Conservation (phyloP, 176 grass and related monocot species). For the barley (Hordeum vulgare) region DNA sequence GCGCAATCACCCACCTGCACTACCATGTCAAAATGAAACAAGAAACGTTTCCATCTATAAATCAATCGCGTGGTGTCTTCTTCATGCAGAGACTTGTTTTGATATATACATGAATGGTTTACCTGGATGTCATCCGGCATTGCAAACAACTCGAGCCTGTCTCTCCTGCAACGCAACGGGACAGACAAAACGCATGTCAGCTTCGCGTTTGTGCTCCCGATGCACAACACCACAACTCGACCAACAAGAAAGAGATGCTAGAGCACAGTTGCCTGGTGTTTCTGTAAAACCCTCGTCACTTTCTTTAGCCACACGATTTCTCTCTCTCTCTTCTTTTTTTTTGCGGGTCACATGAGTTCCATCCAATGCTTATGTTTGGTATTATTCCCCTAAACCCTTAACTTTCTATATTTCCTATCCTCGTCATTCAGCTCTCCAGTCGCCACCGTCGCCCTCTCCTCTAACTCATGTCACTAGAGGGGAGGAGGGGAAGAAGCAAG, state of each 20-base stretch:
- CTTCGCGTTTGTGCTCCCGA: neutral
- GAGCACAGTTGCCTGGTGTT: neutral
- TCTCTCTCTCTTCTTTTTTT: neutral
- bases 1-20: conserved; percentile 41
- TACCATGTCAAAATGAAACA: neutral
- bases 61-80: neutral
- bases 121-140: conserved; percentile 71
- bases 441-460: neutral
- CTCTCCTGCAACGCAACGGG: conserved; percentile 40
- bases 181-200: neutral
- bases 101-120: neutral
- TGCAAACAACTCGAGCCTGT: conserved; percentile 52
- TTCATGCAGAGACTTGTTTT: too few species aligned
- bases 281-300: neutral
- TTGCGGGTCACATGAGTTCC: neutral
- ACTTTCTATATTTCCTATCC: neutral
- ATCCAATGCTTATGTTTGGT: neutral
- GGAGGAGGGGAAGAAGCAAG: neutral
- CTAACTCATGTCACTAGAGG: neutral
- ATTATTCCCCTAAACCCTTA: neutral
- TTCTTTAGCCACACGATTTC: neutral
- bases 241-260: neutral
- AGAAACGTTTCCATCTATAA: neutral
- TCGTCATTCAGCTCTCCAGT: neutral
- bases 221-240: neutral